Evolutionary conservation across 2,329 filamentous ascomycete genomes (phyloP).

Genomic region (Orbilia blumenaviensis): DNA sequence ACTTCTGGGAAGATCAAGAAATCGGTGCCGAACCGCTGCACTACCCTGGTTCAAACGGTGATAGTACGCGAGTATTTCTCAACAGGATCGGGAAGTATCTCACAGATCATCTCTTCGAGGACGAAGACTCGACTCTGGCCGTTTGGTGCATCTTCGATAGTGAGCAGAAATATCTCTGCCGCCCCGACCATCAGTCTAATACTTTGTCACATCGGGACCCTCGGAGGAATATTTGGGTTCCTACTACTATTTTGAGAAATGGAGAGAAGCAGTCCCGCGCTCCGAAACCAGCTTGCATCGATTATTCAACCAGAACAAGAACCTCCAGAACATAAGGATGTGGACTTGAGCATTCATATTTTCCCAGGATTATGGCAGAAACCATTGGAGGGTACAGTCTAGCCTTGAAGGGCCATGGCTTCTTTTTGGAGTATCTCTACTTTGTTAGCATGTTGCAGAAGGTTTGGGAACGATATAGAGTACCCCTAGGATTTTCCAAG

Average conservation of each 20-base stretch:
- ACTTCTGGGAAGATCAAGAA: neutral
- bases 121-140: neutral
- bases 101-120: neutral
- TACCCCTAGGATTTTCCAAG: no score
- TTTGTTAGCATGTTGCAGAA: no score
- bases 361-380: no score
- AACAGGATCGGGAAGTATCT: neutral
- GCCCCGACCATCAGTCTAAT: neutral
- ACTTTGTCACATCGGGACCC: slow-evolving; percentile 8
- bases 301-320: neutral
- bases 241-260: slow-evolving; percentile 13
- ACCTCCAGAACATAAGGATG: no score
- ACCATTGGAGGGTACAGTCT: no score
- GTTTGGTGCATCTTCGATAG: slow-evolving; percentile 29
- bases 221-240: slow-evolving; percentile 12
- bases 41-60: slow-evolving; percentile 13
- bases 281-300: neutral
- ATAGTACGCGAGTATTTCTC: neutral
- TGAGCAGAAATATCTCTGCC: slow-evolving; percentile 1
- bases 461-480: no score
- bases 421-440: no score
- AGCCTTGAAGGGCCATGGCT: no score
- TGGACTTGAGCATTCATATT: no score
- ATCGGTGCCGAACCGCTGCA: neutral
- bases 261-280: neutral